A percentile compares a stretch with the other conserved stretches of the same genome.
Evolutionary conservation across 106 monocot species (phyloP).

Genomic region (Narthecium ossifragum): DNA sequence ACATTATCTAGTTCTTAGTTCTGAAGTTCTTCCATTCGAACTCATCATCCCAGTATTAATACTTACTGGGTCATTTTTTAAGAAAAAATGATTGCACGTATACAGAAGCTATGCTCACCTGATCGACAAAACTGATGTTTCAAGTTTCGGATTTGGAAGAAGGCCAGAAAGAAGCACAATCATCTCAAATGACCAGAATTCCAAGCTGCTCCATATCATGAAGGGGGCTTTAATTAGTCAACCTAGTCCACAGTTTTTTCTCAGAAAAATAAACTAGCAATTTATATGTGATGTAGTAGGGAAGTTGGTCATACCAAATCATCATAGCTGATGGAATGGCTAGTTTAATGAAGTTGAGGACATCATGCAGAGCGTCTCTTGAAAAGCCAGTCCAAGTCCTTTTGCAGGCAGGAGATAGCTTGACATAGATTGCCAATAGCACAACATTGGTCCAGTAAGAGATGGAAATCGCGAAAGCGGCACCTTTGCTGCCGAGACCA

Average conservation of each 20-base stretch:
- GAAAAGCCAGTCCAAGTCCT: conserved; percentile 66
- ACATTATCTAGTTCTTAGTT: no score
- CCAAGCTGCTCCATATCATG: conserved; percentile 25
- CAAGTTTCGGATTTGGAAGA: conserved; percentile 52
- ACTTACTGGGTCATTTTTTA: no score
- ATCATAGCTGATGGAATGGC: conserved; percentile 68
- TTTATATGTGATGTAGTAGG: no score
- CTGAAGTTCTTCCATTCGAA: no score
- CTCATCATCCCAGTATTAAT: no score
- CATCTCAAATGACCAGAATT: conserved; percentile 49
- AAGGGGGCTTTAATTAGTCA: no score
- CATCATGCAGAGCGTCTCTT: conserved; percentile 44
- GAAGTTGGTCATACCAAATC: conserved; percentile 80
- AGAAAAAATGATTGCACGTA: no score
- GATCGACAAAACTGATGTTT: conserved; percentile 41
- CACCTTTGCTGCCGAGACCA: conserved; percentile 68
- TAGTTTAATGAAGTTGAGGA: conserved; percentile 40
- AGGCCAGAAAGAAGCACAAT: conserved; percentile 49
- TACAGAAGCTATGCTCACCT: no score
- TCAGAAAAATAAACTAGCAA: no score
- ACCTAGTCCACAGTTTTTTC: no score
- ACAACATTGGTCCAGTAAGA: conserved; percentile 62
- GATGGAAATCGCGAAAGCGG: conserved; percentile 48
- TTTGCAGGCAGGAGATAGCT: conserved; percentile 43
- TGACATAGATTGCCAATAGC: conserved; percentile 49